Conservation (phyloP, 179 eudicot genomes). For the Drosera spatulata region DNA sequence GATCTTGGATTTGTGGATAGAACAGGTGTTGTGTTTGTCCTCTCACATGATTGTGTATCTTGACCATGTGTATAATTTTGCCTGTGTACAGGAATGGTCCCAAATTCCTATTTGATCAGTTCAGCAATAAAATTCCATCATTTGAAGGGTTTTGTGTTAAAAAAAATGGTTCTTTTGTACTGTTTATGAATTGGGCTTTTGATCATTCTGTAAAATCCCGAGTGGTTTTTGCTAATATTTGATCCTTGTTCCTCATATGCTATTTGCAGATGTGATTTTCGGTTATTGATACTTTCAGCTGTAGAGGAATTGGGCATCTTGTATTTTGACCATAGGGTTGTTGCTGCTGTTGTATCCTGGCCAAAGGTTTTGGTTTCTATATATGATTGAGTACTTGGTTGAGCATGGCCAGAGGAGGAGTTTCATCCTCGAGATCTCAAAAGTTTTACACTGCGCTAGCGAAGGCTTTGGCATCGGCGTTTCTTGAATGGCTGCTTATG, state of each 20-base stretch:
- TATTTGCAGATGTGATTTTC: not conserved
- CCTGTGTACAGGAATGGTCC: not conserved
- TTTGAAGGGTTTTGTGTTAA: not conserved
- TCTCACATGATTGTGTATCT: not conserved
- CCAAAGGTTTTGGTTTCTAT: slow-evolving; percentile 10
- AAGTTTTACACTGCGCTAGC: slow-evolving; percentile 18
- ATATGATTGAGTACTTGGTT: slow-evolving; percentile 16
- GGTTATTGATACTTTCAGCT: slow-evolving; percentile 1
- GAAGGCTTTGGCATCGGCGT: slow-evolving; percentile 48
- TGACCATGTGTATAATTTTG: not conserved
- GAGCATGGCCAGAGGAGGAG: slow-evolving; percentile 35
- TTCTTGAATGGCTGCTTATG: slow-evolving; percentile 75
- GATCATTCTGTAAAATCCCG: too few relatives aligned
- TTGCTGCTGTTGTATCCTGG: slow-evolving; percentile 6
- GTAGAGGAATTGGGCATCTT: slow-evolving; percentile 7
- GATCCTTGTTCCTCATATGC: not conserved
- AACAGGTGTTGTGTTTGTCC: not conserved
- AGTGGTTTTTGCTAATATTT: too few relatives aligned
- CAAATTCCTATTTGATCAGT: not conserved
- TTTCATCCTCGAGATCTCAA: slow-evolving; percentile 18
- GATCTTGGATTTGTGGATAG: not conserved
- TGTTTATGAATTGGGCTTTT: too few relatives aligned
- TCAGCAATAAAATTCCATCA: not conserved
- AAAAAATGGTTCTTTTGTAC: too few relatives aligned
- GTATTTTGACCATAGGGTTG: too few relatives aligned